Evolutionary conservation across 768 basidiomycete genomes (phyloP), one percentile per base, ranked within the genome.

Genomic region (Podaxis sp.): DNA sequence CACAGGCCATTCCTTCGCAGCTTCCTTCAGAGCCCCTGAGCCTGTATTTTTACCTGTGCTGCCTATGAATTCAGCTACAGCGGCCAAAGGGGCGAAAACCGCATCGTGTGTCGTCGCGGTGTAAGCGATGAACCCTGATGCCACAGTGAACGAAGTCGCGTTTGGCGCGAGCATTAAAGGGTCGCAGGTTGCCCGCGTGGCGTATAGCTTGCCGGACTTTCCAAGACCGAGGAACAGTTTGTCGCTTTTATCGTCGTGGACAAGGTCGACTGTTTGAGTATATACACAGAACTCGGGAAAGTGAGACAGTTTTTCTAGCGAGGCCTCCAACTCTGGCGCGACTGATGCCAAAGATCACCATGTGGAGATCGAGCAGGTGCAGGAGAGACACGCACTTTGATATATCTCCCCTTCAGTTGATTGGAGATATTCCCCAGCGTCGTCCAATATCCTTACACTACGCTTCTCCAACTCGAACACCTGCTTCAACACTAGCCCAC

Each of bases 91-190:
- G 1, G 83, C 83, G 66, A 94, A 98, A 38, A 83, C 81, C 1
- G 84, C 88, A 28, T 91, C 87, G 67, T 98, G 96, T 0, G 89
- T 74, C 5, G 84, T 86, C 0, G 93, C 92, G 0, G 91, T 93
- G 73, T 86, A 96, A 58, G 95, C 87, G 35, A 96, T 74, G 69
- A 91, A 95, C 18, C 85, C 83, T 0, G 90, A 85, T 0, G 89
- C 80, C 13, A 88, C 61, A 16, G 83, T 81, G 72, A 93, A 92
- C 0, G 95, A 96, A 13, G 86, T 91, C 18, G 72, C 82, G 59
- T 82, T 87, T 2, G 74, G 70, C 1, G 84, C 79, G 3, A 91
- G 68, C 0, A 74, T 68, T 11, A 68, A 62, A 0, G 74, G 55
- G 5, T 64, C 66, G 51, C 68, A 69, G 11, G 70, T 66, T 25